phyloP scores from a whole-genome alignment of 352 stramenopile species.

The Pythium aquatile region DNA sequence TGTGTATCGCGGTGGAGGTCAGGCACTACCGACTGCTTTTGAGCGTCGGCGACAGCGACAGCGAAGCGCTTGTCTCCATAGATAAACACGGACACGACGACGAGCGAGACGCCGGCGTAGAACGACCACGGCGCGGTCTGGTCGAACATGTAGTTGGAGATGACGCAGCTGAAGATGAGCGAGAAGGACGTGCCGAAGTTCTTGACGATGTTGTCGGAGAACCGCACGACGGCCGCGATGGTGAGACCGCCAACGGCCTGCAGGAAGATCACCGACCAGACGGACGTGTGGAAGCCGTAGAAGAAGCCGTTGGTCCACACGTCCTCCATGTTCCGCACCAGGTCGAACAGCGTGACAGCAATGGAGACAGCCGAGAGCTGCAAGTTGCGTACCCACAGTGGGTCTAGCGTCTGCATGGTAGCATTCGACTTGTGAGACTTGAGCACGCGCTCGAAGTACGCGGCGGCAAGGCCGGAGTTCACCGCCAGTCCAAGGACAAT shows the following conservation, averaged over 20 bases:
- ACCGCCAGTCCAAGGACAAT: slow-evolving; percentile 78
- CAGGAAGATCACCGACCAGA: slow-evolving; percentile 78
- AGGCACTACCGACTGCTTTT: slow-evolving; percentile 29
- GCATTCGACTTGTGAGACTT: slow-evolving; percentile 79
- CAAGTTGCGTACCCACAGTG: slow-evolving; percentile 84
- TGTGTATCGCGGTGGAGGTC: slow-evolving; percentile 30
- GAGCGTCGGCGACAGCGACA: slow-evolving; percentile 26
- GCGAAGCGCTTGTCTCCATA: slow-evolving; percentile 83
- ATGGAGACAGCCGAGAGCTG: slow-evolving; percentile 85
- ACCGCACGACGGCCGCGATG: slow-evolving; percentile 83
- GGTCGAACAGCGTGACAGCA: slow-evolving; percentile 61
- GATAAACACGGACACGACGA: slow-evolving; percentile 82
- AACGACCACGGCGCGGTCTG: slow-evolving; percentile 68
- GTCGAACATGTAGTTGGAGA: slow-evolving; percentile 89
- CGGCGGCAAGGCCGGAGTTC: slow-evolving; percentile 84
- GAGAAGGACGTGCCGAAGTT: slow-evolving; percentile 90
- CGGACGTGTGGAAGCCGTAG: slow-evolving; percentile 71
- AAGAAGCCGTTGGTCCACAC: slow-evolving; percentile 76
- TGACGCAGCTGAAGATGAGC: slow-evolving; percentile 85
- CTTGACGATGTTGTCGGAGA: slow-evolving; percentile 90
- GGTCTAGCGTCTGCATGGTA: slow-evolving; percentile 76
- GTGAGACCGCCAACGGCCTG: slow-evolving; percentile 83
- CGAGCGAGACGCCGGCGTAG: slow-evolving; percentile 74
- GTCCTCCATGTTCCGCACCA: slow-evolving; percentile 62
- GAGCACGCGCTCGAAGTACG: slow-evolving; percentile 88